Conservation (phyloP, 2,329 filamentous ascomycete genomes). For the Fusarium brevicatenulatum region DNA sequence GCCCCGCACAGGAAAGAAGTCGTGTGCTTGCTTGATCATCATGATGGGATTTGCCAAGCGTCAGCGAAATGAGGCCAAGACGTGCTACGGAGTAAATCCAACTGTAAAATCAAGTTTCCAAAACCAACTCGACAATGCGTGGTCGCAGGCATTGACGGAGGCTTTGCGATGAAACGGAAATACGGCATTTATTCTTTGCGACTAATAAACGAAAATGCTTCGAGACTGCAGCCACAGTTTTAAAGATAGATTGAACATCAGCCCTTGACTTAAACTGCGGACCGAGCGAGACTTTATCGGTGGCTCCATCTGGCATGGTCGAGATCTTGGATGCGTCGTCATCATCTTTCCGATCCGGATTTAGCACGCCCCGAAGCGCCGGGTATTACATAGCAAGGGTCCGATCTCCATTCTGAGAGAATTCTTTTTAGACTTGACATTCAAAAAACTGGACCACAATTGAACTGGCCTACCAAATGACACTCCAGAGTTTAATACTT, state of each 20-base stretch:
- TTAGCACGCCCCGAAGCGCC: background rate
- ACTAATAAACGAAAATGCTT: background rate
- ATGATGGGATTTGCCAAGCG: conserved; percentile 17
- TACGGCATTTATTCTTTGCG: background rate
- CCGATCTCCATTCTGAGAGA: background rate
- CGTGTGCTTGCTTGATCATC: conserved; percentile 24
- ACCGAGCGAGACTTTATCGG: conserved; percentile 3
- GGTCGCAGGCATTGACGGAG: background rate
- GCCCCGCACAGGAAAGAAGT: conserved; percentile 15
- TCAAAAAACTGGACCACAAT: background rate
- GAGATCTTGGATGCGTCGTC: conserved; percentile 21
- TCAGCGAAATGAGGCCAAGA: conserved; percentile 33
- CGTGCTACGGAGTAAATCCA: background rate
- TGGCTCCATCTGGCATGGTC: conserved; percentile 11
- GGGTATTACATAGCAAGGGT: background rate
- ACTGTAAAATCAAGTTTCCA: conserved; percentile 13
- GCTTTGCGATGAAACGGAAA: background rate
- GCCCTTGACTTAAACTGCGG: background rate
- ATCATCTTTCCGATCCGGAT: conserved; percentile 4
- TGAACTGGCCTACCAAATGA: background rate
- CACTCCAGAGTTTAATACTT: background rate
- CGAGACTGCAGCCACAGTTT: background rate
- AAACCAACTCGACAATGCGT: background rate
- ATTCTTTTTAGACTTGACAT: background rate
- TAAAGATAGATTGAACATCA: background rate